Base-by-base conservation (phyloP, 2,329 filamentous ascomycete species). In the Huntiella moniliformis region DNA sequence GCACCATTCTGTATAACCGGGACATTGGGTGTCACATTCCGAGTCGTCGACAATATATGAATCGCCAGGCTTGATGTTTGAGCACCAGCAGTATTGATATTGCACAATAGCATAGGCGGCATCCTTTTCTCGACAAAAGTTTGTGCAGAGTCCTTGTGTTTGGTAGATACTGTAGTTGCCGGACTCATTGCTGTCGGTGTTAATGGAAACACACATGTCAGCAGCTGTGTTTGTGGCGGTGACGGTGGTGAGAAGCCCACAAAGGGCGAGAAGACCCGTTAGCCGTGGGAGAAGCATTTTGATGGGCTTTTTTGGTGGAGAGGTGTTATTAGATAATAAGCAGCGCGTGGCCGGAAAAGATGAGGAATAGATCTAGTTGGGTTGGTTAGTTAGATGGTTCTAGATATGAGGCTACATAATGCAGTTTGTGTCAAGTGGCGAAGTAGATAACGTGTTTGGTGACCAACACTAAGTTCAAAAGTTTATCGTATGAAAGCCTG, bases 1-100 rank as follows among this genome's bases (percentile, higher is more conserved):
- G 55, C 82, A 88, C 8, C 64, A 60, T 51, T 87, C 79, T 1
- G 73, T 73, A 56, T 70, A 88, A n/a, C 80, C 82, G 6, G 80
- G 79, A 53, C 82, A 88, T 12, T 60, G 43, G 0, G 58, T 58
- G 52, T 67, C 60, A 60, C 82, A 88, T 16, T 68, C 54, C 32
- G 51, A 52, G 1, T 60, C 58, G 16, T 62, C 55, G 43, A 67
- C 62, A 46, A 65, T 57, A 31, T 56, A 58, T 15, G 55, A 56
- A 31, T 62, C 52, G 42, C 64, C 63, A 6, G 82, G 82, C 2
- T 67, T 67, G 54, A 77, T 77, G 57, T 85, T 70, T 34, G 79
- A 78, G 58, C 82, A 88, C 80, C 80, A 88, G 57, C 82, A 88
- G 44, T 67, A 60, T 31, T 73, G 64, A 12, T 61, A 67, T 53